Evolutionary conservation across 148 eudicot species (phyloP).

Genomic region (Mesembryanthemum crystallinum): DNA sequence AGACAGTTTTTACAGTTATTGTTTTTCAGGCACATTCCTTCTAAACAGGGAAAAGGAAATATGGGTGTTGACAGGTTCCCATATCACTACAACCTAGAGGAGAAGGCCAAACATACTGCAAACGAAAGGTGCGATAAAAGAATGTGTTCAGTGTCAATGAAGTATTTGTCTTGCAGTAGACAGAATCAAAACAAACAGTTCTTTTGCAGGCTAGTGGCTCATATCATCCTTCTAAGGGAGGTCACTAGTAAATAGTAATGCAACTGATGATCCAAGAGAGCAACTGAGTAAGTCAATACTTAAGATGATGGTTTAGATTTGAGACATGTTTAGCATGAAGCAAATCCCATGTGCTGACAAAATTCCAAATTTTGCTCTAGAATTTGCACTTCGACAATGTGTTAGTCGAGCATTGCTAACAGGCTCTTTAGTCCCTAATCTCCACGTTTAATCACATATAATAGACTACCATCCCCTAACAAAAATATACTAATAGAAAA

Average conservation of each 20-base stretch:
- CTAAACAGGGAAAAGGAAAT: not conserved
- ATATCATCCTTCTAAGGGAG: not conserved
- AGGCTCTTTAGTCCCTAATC: too few relatives aligned
- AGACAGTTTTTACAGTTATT: not conserved
- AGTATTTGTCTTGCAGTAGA: not conserved
- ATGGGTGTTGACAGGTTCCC: not conserved
- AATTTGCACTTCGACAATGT: too few relatives aligned
- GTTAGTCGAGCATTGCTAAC: too few relatives aligned
- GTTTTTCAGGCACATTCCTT: not conserved
- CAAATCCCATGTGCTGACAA: too few relatives aligned
- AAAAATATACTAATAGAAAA: not conserved
- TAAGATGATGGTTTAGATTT: too few relatives aligned
- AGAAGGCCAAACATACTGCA: constrained; percentile 3
- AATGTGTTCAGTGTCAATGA: not conserved
- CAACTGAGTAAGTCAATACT: too few relatives aligned
- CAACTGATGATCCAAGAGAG: too few relatives aligned
- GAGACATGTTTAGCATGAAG: too few relatives aligned
- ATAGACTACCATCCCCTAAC: too few relatives aligned
- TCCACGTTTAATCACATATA: too few relatives aligned
- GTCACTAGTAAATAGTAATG: not conserved
- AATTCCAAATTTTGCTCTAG: too few relatives aligned
- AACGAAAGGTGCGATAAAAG: constrained; percentile 11
- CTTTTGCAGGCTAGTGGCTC: not conserved
- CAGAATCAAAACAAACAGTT: not conserved
- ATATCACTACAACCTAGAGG: not conserved